Conservation (phyloP, 192 early-diverging fungal genomes). For the Chytriomyces hyalinus region DNA sequence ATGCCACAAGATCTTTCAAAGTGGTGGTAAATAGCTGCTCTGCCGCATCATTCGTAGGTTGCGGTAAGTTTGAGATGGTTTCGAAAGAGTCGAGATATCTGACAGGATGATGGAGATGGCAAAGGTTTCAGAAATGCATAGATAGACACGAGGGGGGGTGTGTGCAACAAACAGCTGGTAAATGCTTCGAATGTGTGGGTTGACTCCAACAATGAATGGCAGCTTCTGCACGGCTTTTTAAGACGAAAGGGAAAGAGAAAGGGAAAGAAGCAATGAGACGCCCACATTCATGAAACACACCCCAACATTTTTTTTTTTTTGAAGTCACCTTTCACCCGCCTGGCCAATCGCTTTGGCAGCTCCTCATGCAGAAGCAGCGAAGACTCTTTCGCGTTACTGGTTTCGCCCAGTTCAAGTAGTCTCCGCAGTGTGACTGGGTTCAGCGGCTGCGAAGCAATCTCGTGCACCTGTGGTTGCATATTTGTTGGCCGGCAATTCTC, state of each 20-base stretch:
- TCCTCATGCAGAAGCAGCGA: constrained; percentile 60
- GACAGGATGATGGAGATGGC: background rate
- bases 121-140: background rate
- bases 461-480: constrained; percentile 3
- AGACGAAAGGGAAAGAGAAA: background rate
- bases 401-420: constrained; percentile 75
- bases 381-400: constrained; percentile 35
- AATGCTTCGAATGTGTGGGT: constrained; percentile 85
- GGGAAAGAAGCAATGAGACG: background rate
- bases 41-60: constrained; percentile 58
- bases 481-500: background rate
- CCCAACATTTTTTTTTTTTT: background rate
- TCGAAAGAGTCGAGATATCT: constrained; percentile 67
- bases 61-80: constrained; percentile 67
- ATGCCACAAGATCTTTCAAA: constrained; percentile 73
- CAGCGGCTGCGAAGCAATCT: constrained; percentile 56
- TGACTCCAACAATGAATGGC: constrained; percentile 96
- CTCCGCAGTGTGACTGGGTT: constrained; percentile 78
- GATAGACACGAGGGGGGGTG: constrained; percentile 39
- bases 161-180: constrained; percentile 74
- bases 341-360: constrained; percentile 87
- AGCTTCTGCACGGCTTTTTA: constrained; percentile 77
- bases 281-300: background rate
- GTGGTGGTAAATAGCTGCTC: constrained; percentile 72
- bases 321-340: constrained; percentile 69